Base-by-base conservation (phyloP, 2,329 filamentous ascomycete genomes). In the Microascus cirrosus region DNA sequence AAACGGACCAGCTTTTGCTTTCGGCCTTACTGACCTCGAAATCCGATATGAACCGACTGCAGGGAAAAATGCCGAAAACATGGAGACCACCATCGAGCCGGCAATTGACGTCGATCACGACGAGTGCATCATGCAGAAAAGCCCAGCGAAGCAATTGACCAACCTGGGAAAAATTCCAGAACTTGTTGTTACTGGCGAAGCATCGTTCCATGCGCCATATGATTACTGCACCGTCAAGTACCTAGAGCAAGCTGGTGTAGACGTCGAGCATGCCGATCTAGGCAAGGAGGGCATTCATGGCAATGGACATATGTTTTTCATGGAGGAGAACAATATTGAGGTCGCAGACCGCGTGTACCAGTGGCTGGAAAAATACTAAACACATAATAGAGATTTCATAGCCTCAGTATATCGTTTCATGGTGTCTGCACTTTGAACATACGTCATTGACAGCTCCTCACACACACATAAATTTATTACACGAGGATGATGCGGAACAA, bases 301-400 rank as follows among this genome's bases (percentile, higher is more conserved):
- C 8, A 78, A 78, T 59, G 74, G 72, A 0, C 75, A 78, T 65
- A 71, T 78, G 70, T 70, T 75, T 58, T 76, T 78, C 60, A 65
- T 78, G 67, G 76, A 78, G 67, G 72, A 70, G 67, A 79, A 79
- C 62, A 77, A 72, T 57, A 64, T 72, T 59, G 61, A 69, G 51
- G 73, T 77, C 53, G 36, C 36, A 13, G 36, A 42, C 36, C 36
- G 36, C 6, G 36, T 42, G 18, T 42, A 42, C 18, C 13, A 42
- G 36, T 42, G 36, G 36, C 36, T 42, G 4, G 36, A 42, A 42
- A 42, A 13, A 13, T 13, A 42, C 18, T 42, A 42, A 42, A 42
- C 36, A 13, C 3, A 42, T 4, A 12, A 42, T 42, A 42, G 36
- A 42, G 36, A 42, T 7, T 12, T 13, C 4, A 4, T 42, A n/a